Evolutionary conservation across 2,329 filamentous ascomycete species (phyloP), one percentile per base, ranked within the genome.

Genomic region (Acrocalymma vagum): DNA sequence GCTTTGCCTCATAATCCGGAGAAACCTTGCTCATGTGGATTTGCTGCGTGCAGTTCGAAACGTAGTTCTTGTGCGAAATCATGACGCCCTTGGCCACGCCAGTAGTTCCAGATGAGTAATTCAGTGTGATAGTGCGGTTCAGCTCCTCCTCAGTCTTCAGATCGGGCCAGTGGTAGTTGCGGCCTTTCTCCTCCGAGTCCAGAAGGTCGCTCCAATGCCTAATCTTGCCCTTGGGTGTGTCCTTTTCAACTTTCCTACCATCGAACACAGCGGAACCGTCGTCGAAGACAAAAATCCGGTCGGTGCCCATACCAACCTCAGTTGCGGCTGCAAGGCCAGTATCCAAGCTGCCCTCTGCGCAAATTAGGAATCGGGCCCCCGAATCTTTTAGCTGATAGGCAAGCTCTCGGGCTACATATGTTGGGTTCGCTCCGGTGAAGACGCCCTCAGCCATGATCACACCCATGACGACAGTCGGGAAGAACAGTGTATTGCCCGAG

Each of bases 31-130:
- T 55, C 15, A 82, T 66, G 50, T 75, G 71, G n/a, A 78, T 73
- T 11, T 83, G 80, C 44, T 87, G 83, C 10, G 74, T 57, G 51
- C 83, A 80, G 62, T 93, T 93, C 48, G 88, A 79, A 28, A 91
- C 80, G 58, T 90, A 88, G 53, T 90, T 87, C 45, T 77, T 74
- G 68, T 95, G 90, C n/a, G 84, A 83, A 51, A 94, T 87, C 69
- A 88, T 84, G 10, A 94, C 90, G 9, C 90, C 90, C 65, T 95
- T 95, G 8, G 90, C 88, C 4, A 90, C 78, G 6, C 90, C 90
- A 2, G 90, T 95, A 1, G 87, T 92, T 9, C 89, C 84, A 20
- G 81, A 86, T 51, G 83, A 88, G 70, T 93, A 95, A 68, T 95
- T 94, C 48, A 95, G 79, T 6, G 83, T 85, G 53, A 86, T 82